Base-by-base conservation (phyloP, 2,329 filamentous ascomycete species). In the Aspergillus sp. region DNA sequence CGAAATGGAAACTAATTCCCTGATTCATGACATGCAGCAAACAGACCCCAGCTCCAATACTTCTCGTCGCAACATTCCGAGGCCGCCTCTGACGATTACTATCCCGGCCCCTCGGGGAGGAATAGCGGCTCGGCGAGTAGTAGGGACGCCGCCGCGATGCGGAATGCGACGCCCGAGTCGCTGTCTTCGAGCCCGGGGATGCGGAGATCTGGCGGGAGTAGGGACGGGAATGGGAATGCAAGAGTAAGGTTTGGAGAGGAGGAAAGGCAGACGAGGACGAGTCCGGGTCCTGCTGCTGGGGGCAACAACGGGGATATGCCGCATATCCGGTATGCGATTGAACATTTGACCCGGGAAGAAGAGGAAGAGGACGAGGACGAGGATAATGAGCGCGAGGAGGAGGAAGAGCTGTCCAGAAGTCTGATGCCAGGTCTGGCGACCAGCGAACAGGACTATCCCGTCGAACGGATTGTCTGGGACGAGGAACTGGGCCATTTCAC, bases 261-360 rank as follows among this genome's bases (percentile, higher is more conserved):
- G 19, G 57, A 57, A 9, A 50, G 50, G 43, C 47, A 60, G 10
- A 42, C 46, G 19, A 52, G 49, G 7, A 48, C 59, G n/a, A 60
- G 53, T 45, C 52, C 52, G 30, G 53, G 49, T 29, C 57, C 57
- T 7, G 19, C 19, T 19, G 19, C 19, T 19, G 19, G 19, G 54
- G 63, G 1, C 4, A n/a, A 3, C 7, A 36, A 39, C 35, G 89
- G 95, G 59, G 86, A 94, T 60, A 85, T 82, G 6, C 89, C 88
- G 0, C 94, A 90, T 65, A 87, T 96, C 52, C 85, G 85, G 53
- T 94, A 93, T 64, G 90, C 91, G 36, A 81, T 97, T 52, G 86
- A 94, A 53, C 88, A 91, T 52, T 73, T 97, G 56, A 94, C 88
- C 4, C 76, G 85, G 42, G 80, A 86, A 58, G 83, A 83, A 48